A percentile compares a stretch with the other conserved stretches of the same genome.
phyloP scores from a whole-genome alignment of 2,329 filamentous ascomycete species.

The Trichoderma atroviride region DNA sequence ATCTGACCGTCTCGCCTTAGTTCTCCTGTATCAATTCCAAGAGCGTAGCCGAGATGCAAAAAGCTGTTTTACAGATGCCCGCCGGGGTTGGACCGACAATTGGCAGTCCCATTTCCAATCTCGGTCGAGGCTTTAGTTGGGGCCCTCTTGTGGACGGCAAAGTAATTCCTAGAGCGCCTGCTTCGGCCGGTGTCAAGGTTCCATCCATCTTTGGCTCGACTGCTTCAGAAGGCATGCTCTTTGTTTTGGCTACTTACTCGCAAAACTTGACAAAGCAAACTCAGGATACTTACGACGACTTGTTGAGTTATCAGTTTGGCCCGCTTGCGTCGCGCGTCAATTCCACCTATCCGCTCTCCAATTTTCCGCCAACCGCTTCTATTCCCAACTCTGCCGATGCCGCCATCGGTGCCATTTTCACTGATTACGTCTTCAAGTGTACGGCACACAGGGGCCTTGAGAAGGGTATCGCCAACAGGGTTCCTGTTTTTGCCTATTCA shows the following conservation, averaged over 20 bases:
- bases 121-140: background rate
- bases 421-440: conserved; percentile 14
- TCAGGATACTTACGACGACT: conserved; percentile 8
- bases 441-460: background rate
- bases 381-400: conserved; percentile 8
- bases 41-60: background rate
- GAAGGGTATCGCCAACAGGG: background rate
- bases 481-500: conserved; percentile 3
- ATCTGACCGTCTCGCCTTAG: background rate
- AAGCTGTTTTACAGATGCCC: background rate
- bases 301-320: conserved; percentile 11
- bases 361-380: background rate
- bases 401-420: conserved; percentile 5
- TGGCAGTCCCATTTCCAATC: background rate
- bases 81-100: background rate
- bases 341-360: conserved; percentile 7
- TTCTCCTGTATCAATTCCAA: background rate
- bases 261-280: background rate
- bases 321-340: conserved; percentile 14
- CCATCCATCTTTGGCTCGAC: background rate
- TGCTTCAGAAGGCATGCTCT: background rate
- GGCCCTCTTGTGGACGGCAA: background rate
- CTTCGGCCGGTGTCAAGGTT: background rate
- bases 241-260: background rate
- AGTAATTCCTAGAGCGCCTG: background rate